Evolutionary conservation across 2,329 filamentous ascomycete genomes (phyloP).

Genomic region (Torrubiella hemipterigena): DNA sequence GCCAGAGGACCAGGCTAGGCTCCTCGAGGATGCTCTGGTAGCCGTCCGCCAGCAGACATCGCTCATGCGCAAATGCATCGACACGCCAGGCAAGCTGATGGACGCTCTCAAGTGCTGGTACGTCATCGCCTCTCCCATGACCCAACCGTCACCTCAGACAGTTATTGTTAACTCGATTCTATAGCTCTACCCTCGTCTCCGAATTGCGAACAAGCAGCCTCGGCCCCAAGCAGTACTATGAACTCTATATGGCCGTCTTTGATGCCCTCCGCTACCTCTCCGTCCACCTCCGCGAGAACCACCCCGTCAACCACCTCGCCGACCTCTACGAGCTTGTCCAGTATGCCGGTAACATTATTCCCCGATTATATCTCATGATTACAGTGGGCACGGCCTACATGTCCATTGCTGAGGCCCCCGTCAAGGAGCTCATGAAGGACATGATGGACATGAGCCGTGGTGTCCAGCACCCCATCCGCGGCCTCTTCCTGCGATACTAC

Average conservation of each 20-base stretch:
- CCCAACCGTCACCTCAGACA: conserved; percentile 5
- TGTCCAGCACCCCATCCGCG: conserved; percentile 91
- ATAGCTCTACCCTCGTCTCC: conserved; percentile 92
- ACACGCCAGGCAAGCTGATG: conserved; percentile 97
- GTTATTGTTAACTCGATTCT: conserved; percentile 6
- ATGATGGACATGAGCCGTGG: conserved; percentile 99
- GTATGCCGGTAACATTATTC: conserved; percentile 96
- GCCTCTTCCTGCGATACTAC: conserved; percentile 91
- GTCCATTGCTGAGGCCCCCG: conserved; percentile 93
- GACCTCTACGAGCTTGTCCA: conserved; percentile 97
- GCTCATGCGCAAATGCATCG: conserved; percentile 95
- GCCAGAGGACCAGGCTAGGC: conserved; percentile 72
- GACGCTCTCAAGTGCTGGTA: conserved; percentile 99
- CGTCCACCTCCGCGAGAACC: conserved; percentile 91
- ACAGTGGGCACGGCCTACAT: conserved; percentile 99
- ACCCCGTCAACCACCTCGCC: conserved; percentile 94
- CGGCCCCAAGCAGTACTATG: conserved; percentile 99
- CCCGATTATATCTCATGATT: conserved; percentile 95
- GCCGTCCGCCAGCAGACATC: conserved; percentile 95
- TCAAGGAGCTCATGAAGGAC: conserved; percentile 99
- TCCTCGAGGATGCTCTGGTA: conserved; percentile 92
- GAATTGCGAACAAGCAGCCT: conserved; percentile 93
- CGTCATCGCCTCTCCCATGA: conserved; percentile 20
- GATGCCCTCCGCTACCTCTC: conserved; percentile 94
- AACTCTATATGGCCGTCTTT: conserved; percentile 98